These are phyloP conservation scores for Galerina marginata DNA, from an alignment of 768 basidiomycete genomes.

Conservation along the genomic window DNA sequence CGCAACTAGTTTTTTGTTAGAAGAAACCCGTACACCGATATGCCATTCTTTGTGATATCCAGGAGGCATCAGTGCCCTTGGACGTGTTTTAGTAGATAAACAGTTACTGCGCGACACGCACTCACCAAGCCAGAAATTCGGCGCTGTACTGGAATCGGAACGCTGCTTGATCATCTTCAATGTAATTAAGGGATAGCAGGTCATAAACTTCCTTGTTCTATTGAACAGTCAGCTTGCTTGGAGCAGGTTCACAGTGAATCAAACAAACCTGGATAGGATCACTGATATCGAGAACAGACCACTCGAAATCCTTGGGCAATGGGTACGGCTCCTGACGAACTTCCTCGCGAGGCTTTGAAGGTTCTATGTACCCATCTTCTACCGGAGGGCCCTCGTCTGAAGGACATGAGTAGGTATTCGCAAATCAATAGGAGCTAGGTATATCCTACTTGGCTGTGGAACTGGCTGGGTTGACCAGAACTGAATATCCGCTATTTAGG, in stretches of 20 bases:
- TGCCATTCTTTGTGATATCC: constrained; percentile 96
- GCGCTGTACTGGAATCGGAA: constrained; percentile 97
- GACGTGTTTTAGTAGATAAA: constrained; percentile 1
- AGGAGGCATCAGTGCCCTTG: constrained; percentile 92
- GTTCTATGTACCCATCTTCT: constrained; percentile 90
- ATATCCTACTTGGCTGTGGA: constrained; percentile 71
- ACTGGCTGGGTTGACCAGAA: constrained; percentile 99
- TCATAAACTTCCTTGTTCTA: constrained; percentile 93
- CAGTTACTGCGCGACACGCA: neutral
- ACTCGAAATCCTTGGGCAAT: constrained; percentile 92
- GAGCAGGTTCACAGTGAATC: neutral
- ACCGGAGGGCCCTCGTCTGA: constrained; percentile 66
- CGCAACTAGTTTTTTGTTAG: constrained; percentile 92
- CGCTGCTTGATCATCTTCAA: constrained; percentile 95
- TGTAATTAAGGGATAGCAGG: constrained; percentile 90
- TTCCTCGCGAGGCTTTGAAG: constrained; percentile 73
- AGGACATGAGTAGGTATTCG: constrained; percentile 1
- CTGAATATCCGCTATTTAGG: constrained; percentile 40
- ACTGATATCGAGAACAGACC: constrained; percentile 82
- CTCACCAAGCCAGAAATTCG: constrained; percentile 91
- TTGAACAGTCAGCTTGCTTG: constrained; percentile 7
- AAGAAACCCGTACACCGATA: constrained; percentile 88
- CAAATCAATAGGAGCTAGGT: neutral
- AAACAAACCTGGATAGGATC: constrained; percentile 70
- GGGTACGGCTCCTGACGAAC: constrained; percentile 89